These are phyloP conservation scores for Geotrichum histeridarum DNA, from an alignment of 1,139 yeast species.

Conservation along the genomic window DNA sequence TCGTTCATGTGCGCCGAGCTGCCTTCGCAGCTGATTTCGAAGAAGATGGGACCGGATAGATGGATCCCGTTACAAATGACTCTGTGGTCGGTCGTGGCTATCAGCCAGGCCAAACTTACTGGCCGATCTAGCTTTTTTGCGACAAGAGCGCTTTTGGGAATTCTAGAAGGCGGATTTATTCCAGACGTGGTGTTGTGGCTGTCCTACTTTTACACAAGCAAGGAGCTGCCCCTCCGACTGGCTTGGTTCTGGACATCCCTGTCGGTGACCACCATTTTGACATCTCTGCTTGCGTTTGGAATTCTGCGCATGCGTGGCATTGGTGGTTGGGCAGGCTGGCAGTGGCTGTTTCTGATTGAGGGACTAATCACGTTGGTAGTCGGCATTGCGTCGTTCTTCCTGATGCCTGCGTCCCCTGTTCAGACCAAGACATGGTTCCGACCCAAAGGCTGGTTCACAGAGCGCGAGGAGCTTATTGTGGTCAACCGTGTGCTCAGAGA, in stretches of 20 bases:
- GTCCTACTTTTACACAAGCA: constrained; percentile 49
- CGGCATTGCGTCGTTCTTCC: constrained; percentile 47
- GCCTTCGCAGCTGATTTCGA: constrained; percentile 52
- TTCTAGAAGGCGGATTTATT: constrained; percentile 52
- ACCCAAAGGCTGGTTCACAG: constrained; percentile 57
- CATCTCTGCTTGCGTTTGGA: constrained; percentile 45
- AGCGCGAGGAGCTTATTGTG: constrained; percentile 53
- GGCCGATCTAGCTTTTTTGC: constrained; percentile 40
- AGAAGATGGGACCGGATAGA: constrained; percentile 50
- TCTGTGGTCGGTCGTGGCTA: constrained; percentile 49
- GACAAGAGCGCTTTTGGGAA: constrained; percentile 46
- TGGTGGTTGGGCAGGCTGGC: constrained; percentile 46
- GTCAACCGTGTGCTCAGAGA: constrained; percentile 58
- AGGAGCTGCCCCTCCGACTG: constrained; percentile 47
- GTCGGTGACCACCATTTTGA: constrained; percentile 29
- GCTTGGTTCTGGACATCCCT: constrained; percentile 45
- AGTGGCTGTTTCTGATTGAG: constrained; percentile 55
- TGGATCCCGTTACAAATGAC: constrained; percentile 52
- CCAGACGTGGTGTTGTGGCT: constrained; percentile 51
- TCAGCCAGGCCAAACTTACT: constrained; percentile 42
- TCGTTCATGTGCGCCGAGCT: constrained; percentile 48
- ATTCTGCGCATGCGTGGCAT: constrained; percentile 42
- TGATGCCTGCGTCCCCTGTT: constrained; percentile 53
- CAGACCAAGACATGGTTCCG: constrained; percentile 48
- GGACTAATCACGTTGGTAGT: constrained; percentile 48